These are phyloP conservation scores for Mycena floridula DNA, from an alignment of 768 basidiomycete species.

Conservation along the genomic window DNA sequence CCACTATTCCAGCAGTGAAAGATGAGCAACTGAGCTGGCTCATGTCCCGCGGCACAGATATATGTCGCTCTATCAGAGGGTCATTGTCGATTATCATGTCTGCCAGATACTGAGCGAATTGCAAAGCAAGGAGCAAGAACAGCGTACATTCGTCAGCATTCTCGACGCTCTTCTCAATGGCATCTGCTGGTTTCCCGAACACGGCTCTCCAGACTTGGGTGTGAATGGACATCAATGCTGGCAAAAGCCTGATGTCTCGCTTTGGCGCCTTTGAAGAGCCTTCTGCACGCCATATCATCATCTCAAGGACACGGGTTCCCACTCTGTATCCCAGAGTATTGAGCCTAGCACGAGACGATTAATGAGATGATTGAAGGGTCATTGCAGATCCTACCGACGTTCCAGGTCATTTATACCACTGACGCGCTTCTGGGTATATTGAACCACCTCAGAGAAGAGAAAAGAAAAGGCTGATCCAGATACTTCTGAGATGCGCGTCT, in stretches of 20 bases:
- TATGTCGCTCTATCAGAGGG: constrained; percentile 83
- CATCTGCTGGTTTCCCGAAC: constrained; percentile 91
- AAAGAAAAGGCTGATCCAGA: constrained; percentile 82
- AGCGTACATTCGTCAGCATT: constrained; percentile 90
- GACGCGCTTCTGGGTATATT: constrained; percentile 95
- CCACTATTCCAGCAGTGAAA: constrained; percentile 94
- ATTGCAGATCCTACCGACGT: constrained; percentile 45
- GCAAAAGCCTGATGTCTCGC: constrained; percentile 85
- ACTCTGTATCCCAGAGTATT: constrained; percentile 92
- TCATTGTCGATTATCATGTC: constrained; percentile 99
- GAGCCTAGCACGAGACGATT: constrained; percentile 42
- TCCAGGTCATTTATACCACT: constrained; percentile 94
- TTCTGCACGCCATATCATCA: constrained; percentile 78
- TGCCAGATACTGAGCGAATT: constrained; percentile 22
- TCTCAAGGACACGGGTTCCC: constrained; percentile 80
- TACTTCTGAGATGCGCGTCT: constrained; percentile 80
- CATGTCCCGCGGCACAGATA: constrained; percentile 93
- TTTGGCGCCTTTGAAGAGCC: constrained; percentile 83
- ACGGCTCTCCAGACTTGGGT: constrained; percentile 94
- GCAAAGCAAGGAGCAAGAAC: not conserved
- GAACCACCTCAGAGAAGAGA: constrained; percentile 88
- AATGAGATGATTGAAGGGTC: constrained; percentile 6
- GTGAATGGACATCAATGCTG: constrained; percentile 89
- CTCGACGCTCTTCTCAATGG: constrained; percentile 93
- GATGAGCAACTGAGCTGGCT: constrained; percentile 95